Conservation (phyloP, 495 filamentous ascomycete genomes). For the Talaromyces stipitatus region DNA sequence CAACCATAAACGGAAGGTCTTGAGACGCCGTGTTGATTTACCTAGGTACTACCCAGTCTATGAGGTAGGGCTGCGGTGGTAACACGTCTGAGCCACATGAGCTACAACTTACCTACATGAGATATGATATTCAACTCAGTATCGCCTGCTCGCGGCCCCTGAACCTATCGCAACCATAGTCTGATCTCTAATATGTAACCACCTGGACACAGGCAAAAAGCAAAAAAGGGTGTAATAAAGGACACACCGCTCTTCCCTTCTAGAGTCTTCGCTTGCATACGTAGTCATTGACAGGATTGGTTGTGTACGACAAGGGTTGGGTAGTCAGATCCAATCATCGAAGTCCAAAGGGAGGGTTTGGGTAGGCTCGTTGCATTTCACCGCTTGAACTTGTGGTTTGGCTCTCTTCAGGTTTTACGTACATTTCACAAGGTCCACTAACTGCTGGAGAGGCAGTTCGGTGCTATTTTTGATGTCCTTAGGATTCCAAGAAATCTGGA, state of each 20-base stretch:
- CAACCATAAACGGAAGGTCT: not conserved
- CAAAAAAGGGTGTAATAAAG: not conserved
- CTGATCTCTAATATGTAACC: not conserved
- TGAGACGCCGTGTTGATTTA: not conserved
- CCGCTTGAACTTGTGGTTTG: not conserved
- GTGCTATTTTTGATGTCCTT: not conserved
- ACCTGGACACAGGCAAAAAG: no score
- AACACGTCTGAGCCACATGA: not conserved
- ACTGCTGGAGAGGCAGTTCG: no score
- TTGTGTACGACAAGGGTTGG: not conserved
- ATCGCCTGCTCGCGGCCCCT: no score
- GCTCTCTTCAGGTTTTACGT: not conserved
- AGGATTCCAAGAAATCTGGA: no score
- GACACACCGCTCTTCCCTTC: not conserved
- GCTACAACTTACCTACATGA: not conserved
- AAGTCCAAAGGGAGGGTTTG: not conserved
- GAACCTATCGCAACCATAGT: not conserved
- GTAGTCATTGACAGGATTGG: not conserved
- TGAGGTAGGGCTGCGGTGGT: not conserved
- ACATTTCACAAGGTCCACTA: no score
- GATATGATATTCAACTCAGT: not conserved
- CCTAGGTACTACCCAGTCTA: not conserved
- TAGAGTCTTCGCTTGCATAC: slow-evolving; percentile 3
- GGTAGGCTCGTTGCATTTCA: not conserved
- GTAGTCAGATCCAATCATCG: not conserved